Base-by-base conservation (phyloP, 768 basidiomycete species). In the Hypsizygus marmoreus region DNA sequence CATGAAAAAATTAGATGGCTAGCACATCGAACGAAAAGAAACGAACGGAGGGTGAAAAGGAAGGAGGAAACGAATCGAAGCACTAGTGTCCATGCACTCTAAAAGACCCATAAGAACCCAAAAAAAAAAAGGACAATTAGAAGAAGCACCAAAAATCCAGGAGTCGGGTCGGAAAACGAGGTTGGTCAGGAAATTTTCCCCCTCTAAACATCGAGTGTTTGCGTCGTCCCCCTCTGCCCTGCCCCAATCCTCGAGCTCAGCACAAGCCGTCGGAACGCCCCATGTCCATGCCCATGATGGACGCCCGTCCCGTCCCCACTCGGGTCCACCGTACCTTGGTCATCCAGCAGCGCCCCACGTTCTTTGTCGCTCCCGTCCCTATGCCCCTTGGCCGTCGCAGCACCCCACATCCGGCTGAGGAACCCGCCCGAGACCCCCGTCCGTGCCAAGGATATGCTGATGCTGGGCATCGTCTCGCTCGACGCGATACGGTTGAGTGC, bases 321-420 rank as follows among this genome's bases (percentile, higher is more conserved):
- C 8, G 56, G 41, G 19, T 51, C 49, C 22, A 47, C 43, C 24
- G 34, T n/a, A n/a, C n/a, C n/a, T n/a, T n/a, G 26, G 6, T 52
- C 55, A 20, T 45, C 50, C 10, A 26, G 26, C 4, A 42, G 32
- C 30, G 31, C 31, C n/a, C 52, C 50, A 10, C 47, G 48, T 26
- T 57, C 58, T 52, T 59, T 58, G 35, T 65, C 64, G n/a, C n/a
- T n/a, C n/a, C n/a, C n/a, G n/a, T n/a, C n/a, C n/a, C n/a, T n/a
- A 17, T 56, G 60, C 26, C 33, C 48, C 51, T 55, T 62, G 59
- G 43, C 58, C 64, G 45, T 69, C 39, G 82, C 81, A 9, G 78
- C 81, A 26, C 77, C 86, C 82, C 86, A 87, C 82, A 88, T 86
- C 22, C 86, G 75, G 54, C 81, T 86, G 38, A 88, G 69, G 61